A percentile compares a stretch with the other conserved stretches of the same genome.
Evolutionary conservation across 2,329 filamentous ascomycete species (phyloP).

Genomic region (Colletotrichum filicis): DNA sequence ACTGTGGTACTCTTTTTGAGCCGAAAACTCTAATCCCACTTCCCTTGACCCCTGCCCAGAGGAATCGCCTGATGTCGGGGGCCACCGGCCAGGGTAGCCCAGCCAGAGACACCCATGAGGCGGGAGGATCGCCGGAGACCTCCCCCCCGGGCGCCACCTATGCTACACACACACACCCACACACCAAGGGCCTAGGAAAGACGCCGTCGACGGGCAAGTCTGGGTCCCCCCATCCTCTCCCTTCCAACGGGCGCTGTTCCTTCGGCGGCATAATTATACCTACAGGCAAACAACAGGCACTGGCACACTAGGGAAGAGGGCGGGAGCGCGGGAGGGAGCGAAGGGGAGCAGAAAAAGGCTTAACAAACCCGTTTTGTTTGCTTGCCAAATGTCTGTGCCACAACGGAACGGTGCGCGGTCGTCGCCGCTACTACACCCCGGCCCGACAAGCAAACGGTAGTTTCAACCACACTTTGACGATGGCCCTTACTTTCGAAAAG

Average conservation of each 20-base stretch:
- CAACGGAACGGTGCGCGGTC: neutral
- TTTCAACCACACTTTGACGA: neutral
- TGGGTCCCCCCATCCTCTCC: neutral
- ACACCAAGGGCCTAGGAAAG: neutral
- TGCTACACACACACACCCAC: conserved; percentile 1
- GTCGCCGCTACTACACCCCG: neutral
- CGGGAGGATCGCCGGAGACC: conserved; percentile 27
- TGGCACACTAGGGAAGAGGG: neutral
- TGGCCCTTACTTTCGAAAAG: neutral
- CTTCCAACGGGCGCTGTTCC: neutral
- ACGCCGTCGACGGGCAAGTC: neutral
- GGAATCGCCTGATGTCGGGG: conserved; percentile 15
- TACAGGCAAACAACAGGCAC: neutral
- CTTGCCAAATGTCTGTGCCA: conserved; percentile 11
- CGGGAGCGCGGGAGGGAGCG: conserved; percentile 11
- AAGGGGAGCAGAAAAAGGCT: neutral
- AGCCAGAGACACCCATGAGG: neutral
- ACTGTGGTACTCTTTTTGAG: neutral
- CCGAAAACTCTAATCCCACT: conserved; percentile 30
- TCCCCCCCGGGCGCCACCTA: conserved; percentile 2
- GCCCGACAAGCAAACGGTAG: neutral
- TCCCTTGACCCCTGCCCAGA: conserved; percentile 11
- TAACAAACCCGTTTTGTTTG: neutral
- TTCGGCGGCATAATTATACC: neutral
- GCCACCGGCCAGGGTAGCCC: neutral